phyloP scores from a whole-genome alignment of 2,329 filamentous ascomycete genomes.

The Leptoxyphium fumago region DNA sequence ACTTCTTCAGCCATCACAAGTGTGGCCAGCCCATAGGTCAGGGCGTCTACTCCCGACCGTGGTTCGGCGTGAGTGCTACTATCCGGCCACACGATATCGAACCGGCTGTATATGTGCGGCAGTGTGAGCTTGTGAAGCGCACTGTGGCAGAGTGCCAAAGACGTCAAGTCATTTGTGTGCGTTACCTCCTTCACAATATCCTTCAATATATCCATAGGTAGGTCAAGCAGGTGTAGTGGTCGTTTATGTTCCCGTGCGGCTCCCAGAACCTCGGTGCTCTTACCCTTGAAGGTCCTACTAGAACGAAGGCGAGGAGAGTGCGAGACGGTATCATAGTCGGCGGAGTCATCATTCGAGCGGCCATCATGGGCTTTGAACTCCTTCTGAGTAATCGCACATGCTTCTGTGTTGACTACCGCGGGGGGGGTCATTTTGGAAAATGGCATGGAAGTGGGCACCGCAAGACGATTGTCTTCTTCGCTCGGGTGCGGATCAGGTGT shows the following conservation, averaged over 20 bases:
- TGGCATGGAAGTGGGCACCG: too few species aligned
- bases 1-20: conserved; percentile 58
- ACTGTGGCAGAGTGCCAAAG: conserved; percentile 63
- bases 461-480: too few species aligned
- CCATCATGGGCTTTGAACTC: too few species aligned
- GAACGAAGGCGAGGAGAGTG: conserved; percentile 15
- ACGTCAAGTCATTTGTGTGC: conserved; percentile 68
- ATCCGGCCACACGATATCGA: conserved; percentile 82
- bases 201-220: conserved; percentile 64
- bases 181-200: conserved; percentile 69
- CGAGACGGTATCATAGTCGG: background rate
- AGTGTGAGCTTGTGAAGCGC: conserved; percentile 60
- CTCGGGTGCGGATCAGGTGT: too few species aligned
- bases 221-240: conserved; percentile 53
- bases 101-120: conserved; percentile 68
- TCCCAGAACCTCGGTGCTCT: conserved; percentile 25
- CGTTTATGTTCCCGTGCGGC: conserved; percentile 29
- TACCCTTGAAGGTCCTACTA: conserved; percentile 35
- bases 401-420: too few species aligned
- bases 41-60: conserved; percentile 60
- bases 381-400: too few species aligned
- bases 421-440: too few species aligned
- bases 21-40: conserved; percentile 70
- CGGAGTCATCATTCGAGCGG: background rate
- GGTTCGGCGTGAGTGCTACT: conserved; percentile 48